Evolutionary conservation across 805 yeast species (phyloP), one percentile per base, ranked within the genome.

Genomic region (Ogataea corticis): DNA sequence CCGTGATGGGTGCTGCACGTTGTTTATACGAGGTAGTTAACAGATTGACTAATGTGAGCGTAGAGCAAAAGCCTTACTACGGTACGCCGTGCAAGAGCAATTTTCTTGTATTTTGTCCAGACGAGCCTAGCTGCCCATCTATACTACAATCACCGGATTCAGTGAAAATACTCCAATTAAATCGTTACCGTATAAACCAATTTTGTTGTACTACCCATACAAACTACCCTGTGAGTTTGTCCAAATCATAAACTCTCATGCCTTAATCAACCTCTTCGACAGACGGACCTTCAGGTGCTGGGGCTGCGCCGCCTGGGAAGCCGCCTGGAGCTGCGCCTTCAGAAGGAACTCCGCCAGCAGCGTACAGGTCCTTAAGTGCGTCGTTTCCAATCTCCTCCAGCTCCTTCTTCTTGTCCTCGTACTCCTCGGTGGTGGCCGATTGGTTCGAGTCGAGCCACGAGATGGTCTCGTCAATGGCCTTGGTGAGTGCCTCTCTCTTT

Each of bases 331-430:
- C 82, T 63, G 83, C 79, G 47, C 75, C 84, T 63, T 82, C 83
- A 51, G 74, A 76, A 63, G 89, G 90, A 61, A 84, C 85, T 70
- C 89, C 96, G 70, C 90, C 96, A 58, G 85, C 90, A 72, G 87
- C 94, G 84, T 92, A 92, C 80, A 94, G 89, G 81, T 91, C 89
- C 70, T 89, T 81, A 89, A 91, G 85, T 75, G 91, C 88, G 71
- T 97, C 97, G 81, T 91, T 91, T 59, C 96, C 96, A 72, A 85
- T 78, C 60, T 81, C 85, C 79, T 92, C 97, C 65, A 91, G 83
- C 75, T 90, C 97, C 84, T 91, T 91, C 79, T 90, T 96, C 78
- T 80, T 85, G 74, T 86, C 96, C 66, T 82, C 78, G 71, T 74
- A 91, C 79, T 91, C 98, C 68, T 92, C 97, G 49, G 87, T 81